Base-by-base conservation (phyloP, 352 stramenopile species). In the Poterioochromonas sp. region DNA sequence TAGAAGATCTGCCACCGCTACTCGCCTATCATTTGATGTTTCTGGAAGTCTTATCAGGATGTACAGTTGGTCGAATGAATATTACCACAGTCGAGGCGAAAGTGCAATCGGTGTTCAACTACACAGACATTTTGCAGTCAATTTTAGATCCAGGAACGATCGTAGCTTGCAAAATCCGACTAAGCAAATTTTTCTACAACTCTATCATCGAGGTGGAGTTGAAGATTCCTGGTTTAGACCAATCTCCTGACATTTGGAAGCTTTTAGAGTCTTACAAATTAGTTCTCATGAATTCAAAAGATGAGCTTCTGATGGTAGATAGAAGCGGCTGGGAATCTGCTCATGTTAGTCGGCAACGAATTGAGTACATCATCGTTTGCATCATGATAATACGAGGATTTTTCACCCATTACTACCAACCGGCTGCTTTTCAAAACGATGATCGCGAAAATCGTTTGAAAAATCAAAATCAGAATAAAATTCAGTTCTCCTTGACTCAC, bases 41-140 rank as follows among this genome's bases (percentile, higher is more conserved):
- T 11, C 32, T 83, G 2, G 49, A 79, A 34, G 79, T 83, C 15
- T 53, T 83, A 26, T 41, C 79, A 35, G 73, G 62, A 8, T 83
- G 80, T 76, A 81, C 80, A 11, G 76, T 83, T 1, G 80, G 80
- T 29, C 37, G 29, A 41, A 40, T 65, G 2, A 80, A 83, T 77
- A 82, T 83, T 35, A 83, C 80, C 1, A 82, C 76, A 22, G 79
- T 83, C 32, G 80, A 83, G 70, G 80, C 80, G 15, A 83, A 83
- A 49, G 74, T 83, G 12, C 80, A 83, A 78, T 80, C 69, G 1
- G 40, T 83, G 0, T 80, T 74, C 58, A 62, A 49, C 34, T 79
- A 78, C 43, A 29, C 78, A 26, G 34, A 79, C 41, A 40, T 83
- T 26, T 34, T 83, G 8, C 26, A 81, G 35, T 40, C 54, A 29